phyloP scores from a whole-genome alignment of 371 early-diverging fungal species.

The Capniomyces stellatus region DNA sequence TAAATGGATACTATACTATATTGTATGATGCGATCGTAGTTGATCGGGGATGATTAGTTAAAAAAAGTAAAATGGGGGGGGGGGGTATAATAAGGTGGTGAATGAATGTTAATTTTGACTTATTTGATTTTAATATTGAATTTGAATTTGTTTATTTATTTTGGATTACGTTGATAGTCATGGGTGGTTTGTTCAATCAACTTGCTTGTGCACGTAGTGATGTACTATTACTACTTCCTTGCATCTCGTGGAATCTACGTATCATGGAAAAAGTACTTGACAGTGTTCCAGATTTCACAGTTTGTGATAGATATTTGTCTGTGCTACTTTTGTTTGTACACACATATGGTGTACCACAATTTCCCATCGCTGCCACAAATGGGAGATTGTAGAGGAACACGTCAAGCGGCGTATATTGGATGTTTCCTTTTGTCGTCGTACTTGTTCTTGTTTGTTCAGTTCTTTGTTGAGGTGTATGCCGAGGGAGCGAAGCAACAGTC shows the following conservation, averaged over 20 bases:
- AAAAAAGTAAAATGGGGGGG: too few relatives aligned
- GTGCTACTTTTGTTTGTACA: constrained; percentile 67
- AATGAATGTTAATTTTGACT: too few relatives aligned
- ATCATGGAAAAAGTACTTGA: constrained; percentile 87
- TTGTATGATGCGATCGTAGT: constrained; percentile 3
- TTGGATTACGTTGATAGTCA: too few relatives aligned
- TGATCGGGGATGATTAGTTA: too few relatives aligned
- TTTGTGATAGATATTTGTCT: constrained; percentile 65
- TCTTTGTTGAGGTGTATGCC: constrained; percentile 57
- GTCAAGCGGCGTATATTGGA: constrained; percentile 61
- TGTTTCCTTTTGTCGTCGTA: constrained; percentile 62
- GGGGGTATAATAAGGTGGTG: too few relatives aligned
- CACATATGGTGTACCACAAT: constrained; percentile 51
- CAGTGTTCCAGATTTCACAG: constrained; percentile 76
- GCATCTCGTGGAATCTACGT: constrained; percentile 63
- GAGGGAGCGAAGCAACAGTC: not conserved
- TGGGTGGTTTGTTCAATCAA: constrained; percentile 35
- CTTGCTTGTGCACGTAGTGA: constrained; percentile 77
- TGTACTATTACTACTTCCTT: constrained; percentile 84
- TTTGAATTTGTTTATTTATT: constrained; percentile 16
- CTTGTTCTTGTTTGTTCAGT: constrained; percentile 70
- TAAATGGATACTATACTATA: constrained; percentile 2
- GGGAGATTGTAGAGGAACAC: constrained; percentile 61
- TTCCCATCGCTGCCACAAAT: constrained; percentile 46
- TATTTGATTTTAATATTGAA: constrained; percentile 5